Conservation (phyloP, 2,329 filamentous ascomycete genomes). For the Clonostachys solani region DNA sequence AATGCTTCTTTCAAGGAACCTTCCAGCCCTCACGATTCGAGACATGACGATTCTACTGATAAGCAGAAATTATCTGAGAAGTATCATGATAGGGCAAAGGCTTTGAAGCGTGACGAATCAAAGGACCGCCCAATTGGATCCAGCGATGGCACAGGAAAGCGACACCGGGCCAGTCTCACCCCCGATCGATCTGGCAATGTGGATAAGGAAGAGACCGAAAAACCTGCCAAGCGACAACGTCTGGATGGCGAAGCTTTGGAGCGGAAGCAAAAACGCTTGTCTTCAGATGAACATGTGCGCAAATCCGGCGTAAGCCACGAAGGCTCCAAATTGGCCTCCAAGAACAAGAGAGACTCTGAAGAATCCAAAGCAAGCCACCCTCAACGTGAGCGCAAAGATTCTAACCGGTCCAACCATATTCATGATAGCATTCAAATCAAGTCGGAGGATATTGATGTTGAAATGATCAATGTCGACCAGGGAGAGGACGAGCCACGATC, state of each 20-base stretch:
- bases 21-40: conserved; percentile 45
- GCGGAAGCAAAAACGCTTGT: conserved; percentile 36
- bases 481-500: conserved; percentile 17
- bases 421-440: conserved; percentile 53
- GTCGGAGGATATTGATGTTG: conserved; percentile 50
- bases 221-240: conserved; percentile 50
- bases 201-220: conserved; percentile 49
- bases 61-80: conserved; percentile 47
- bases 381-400: conserved; percentile 33
- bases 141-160: conserved; percentile 49
- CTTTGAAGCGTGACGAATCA: conserved; percentile 57
- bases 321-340: background rate
- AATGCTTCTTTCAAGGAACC: conserved; percentile 50
- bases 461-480: conserved; percentile 46
- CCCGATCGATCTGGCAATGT: conserved; percentile 46
- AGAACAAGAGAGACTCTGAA: conserved; percentile 30
- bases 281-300: conserved; percentile 39
- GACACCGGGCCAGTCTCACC: conserved; percentile 55
- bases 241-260: conserved; percentile 51
- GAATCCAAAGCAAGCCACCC: conserved; percentile 32
- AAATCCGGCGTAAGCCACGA: conserved; percentile 22
- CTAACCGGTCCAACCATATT: conserved; percentile 28
- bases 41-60: conserved; percentile 42
- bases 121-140: conserved; percentile 47
- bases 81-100: conserved; percentile 56